Conservation (phyloP, 2,329 filamentous ascomycete species). For the Botrytis tulipae region DNA sequence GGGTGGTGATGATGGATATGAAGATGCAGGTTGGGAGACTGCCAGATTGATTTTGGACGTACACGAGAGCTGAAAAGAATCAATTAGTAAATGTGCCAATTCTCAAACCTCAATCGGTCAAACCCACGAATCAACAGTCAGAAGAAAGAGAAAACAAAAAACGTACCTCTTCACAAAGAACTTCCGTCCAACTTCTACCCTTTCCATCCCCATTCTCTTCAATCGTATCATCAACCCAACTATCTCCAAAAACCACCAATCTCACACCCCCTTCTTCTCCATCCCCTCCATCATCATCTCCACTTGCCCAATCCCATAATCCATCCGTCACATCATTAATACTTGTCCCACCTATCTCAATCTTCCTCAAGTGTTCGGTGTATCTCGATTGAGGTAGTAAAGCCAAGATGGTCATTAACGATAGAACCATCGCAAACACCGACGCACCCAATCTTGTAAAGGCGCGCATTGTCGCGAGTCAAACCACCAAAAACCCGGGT, state of each 20-base stretch:
- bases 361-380: slow-evolving; percentile 29
- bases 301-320: slow-evolving; percentile 30
- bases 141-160: not conserved
- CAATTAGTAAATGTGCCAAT: not conserved
- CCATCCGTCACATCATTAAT: slow-evolving; percentile 25
- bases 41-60: slow-evolving; percentile 36
- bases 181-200: slow-evolving; percentile 34
- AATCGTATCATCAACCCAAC: slow-evolving; percentile 34
- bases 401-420: slow-evolving; percentile 28
- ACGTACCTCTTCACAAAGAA: slow-evolving; percentile 37
- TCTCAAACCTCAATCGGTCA: not conserved
- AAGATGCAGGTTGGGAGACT: slow-evolving; percentile 29
- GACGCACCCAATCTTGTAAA: slow-evolving; percentile 29
- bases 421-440: slow-evolving; percentile 29
- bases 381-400: slow-evolving; percentile 27
- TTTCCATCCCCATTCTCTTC: slow-evolving; percentile 22
- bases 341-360: slow-evolving; percentile 24
- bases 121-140: not conserved
- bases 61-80: slow-evolving; percentile 33
- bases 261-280: slow-evolving; percentile 25
- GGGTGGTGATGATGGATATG: slow-evolving; percentile 27
- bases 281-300: slow-evolving; percentile 17
- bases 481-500: not conserved
- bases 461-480: slow-evolving; percentile 13
- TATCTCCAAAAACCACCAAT: slow-evolving; percentile 38